Conservation (phyloP, 768 basidiomycete genomes). For the Lactarius quietus region DNA sequence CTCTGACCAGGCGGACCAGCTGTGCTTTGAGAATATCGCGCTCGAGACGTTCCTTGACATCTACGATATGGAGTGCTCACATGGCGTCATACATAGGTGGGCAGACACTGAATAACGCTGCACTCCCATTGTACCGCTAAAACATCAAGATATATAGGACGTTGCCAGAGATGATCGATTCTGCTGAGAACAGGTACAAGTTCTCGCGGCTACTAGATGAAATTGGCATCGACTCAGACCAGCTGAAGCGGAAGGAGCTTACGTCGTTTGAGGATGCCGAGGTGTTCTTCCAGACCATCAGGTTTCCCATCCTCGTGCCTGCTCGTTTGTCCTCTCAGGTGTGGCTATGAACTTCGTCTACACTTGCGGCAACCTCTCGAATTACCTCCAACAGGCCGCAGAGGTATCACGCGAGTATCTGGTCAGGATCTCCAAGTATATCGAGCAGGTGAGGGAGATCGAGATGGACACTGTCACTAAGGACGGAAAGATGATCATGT, state of each 20-base stretch:
- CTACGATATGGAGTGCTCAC: conserved; percentile 85
- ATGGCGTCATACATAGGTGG: conserved; percentile 97
- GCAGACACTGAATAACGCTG: conserved; percentile 98
- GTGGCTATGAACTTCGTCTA: conserved; percentile 99
- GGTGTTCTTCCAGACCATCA: conserved; percentile 87
- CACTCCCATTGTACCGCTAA: conserved; percentile 87
- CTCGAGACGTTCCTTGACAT: conserved; percentile 96
- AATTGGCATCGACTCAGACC: conserved; percentile 96
- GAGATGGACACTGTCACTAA: conserved; percentile 99
- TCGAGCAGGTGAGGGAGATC: conserved; percentile 99
- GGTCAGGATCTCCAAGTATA: conserved; percentile 98
- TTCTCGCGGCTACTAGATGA: conserved; percentile 97
- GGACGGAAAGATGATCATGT: conserved; percentile 98
- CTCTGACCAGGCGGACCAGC: conserved; percentile 96
- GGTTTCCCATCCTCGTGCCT: conserved; percentile 93
- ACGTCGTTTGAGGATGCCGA: conserved; percentile 86
- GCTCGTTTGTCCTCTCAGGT: conserved; percentile 98
- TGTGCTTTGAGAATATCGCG: conserved; percentile 99
- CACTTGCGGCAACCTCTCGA: conserved; percentile 83
- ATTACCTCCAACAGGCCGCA: conserved; percentile 91
- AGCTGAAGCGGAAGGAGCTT: conserved; percentile 96
- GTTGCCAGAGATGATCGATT: conserved; percentile 99
- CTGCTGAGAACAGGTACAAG: conserved; percentile 98
- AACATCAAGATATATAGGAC: conserved; percentile 99
- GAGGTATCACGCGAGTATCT: conserved; percentile 96